Conservation (phyloP, 176 grass and related monocot species). For the Avena insularis region DNA sequence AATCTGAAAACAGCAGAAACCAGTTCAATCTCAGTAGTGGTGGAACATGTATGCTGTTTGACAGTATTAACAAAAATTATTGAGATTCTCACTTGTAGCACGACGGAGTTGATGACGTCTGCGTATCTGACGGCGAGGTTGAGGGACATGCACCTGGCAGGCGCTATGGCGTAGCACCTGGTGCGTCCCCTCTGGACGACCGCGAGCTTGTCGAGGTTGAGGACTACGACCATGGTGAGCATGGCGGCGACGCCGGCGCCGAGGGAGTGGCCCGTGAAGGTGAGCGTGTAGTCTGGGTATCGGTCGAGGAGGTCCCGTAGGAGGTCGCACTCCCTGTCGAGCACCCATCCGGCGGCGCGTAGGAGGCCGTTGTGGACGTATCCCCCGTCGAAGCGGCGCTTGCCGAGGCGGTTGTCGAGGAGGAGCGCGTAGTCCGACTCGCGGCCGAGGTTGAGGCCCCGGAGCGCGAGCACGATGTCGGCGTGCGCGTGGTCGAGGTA, state of each 20-base stretch:
- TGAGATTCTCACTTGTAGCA: constrained; percentile 65
- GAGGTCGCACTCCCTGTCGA: constrained; percentile 77
- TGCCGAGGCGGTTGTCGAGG: constrained; percentile 86
- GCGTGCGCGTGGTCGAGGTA: constrained; percentile 82
- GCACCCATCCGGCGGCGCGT: constrained; percentile 72
- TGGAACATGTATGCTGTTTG: no score
- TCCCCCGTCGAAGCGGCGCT: constrained; percentile 75
- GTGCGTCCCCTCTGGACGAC: constrained; percentile 57
- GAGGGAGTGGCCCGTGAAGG: constrained; percentile 78
- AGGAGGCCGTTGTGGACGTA: constrained; percentile 93
- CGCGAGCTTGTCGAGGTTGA: constrained; percentile 79
- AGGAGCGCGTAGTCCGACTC: constrained; percentile 85
- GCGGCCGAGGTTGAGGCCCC: constrained; percentile 76
- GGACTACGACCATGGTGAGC: constrained; percentile 76
- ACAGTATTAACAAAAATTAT: no score
- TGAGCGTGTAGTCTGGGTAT: constrained; percentile 72
- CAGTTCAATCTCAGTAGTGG: no score
- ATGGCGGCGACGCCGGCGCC: constrained; percentile 81
- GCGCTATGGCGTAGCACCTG: constrained; percentile 79
- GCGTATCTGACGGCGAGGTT: constrained; percentile 91
- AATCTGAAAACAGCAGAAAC: background rate
- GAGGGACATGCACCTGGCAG: constrained; percentile 89
- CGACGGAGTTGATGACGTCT: constrained; percentile 85
- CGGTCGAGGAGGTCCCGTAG: constrained; percentile 60
- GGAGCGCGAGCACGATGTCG: constrained; percentile 77